Conservation (phyloP, 345 rosid genomes). For the Aethionema arabicum region DNA sequence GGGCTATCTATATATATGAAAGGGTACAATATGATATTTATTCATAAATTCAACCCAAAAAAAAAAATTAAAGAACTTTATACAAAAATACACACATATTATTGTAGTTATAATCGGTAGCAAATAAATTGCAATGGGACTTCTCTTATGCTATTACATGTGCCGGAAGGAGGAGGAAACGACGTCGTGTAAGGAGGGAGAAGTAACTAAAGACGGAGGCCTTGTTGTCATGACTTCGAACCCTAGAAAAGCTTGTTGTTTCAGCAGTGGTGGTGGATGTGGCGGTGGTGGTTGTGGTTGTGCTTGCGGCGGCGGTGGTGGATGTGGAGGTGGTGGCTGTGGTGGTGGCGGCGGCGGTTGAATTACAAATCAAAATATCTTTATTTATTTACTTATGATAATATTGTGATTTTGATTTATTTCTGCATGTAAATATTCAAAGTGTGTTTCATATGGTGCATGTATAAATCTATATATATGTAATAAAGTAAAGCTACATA, state of each 20-base stretch:
- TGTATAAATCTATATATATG: too few relatives aligned
- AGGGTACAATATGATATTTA: background rate
- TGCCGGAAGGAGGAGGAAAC: background rate
- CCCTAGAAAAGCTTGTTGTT: background rate
- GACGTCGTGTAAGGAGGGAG: conserved; percentile 14
- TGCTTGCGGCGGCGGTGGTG: conserved; percentile 1
- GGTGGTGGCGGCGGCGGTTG: conserved; percentile 13
- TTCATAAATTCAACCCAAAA: too few relatives aligned
- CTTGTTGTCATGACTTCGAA: conserved; percentile 26
- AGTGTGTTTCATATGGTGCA: background rate
- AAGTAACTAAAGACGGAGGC: conserved; percentile 20
- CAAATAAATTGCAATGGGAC: background rate
- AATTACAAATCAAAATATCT: background rate
- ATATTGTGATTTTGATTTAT: background rate
- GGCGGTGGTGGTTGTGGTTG: background rate
- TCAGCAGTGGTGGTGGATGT: background rate
- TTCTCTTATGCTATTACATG: conserved; percentile 12
- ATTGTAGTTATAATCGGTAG: too few relatives aligned
- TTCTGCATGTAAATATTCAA: background rate
- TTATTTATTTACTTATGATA: background rate
- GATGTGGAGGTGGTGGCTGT: conserved; percentile 4
- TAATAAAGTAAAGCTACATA: too few relatives aligned
- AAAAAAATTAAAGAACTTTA: too few relatives aligned
- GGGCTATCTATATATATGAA: conserved; percentile 16
- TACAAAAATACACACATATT: too few relatives aligned